phyloP scores from a whole-genome alignment of 2,329 filamentous ascomycete species.

The Zymoseptoria brevis region DNA sequence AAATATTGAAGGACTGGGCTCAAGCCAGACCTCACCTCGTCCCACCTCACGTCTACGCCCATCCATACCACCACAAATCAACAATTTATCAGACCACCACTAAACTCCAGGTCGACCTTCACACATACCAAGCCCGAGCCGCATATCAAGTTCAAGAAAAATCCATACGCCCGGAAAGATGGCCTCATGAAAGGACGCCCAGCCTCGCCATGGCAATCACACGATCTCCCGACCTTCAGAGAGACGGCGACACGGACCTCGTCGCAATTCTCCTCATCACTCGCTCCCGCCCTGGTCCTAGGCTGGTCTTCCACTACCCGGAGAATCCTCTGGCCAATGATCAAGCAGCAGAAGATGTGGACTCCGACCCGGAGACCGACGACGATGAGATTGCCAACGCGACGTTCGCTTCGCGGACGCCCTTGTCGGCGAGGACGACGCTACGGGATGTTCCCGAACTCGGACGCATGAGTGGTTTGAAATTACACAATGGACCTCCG shows the following conservation, averaged over 20 bases:
- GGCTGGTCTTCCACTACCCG: conserved; percentile 80
- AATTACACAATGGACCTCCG: neutral
- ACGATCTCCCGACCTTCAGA: neutral
- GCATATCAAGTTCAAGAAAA: no score
- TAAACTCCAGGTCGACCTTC: no score
- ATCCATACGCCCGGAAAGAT: neutral
- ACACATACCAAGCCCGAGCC: no score
- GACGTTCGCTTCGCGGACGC: neutral
- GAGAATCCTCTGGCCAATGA: conserved; percentile 6
- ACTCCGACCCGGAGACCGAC: conserved; percentile 9
- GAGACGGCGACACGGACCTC: conserved; percentile 28
- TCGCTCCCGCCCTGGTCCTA: conserved; percentile 68
- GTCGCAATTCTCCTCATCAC: conserved; percentile 69
- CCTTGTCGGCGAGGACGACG: neutral
- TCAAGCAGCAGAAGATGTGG: conserved; percentile 8
- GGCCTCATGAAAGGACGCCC: no score
- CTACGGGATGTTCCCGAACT: neutral
- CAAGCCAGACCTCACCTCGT: no score
- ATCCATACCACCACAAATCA: no score
- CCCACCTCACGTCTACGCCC: no score
- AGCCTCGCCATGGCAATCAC: no score
- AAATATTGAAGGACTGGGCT: neutral
- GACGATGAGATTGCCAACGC: conserved; percentile 2
- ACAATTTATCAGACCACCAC: neutral
- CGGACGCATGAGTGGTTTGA: neutral